Base-by-base conservation (phyloP, 2,329 filamentous ascomycete species). In the Lachnellula occidentalis region DNA sequence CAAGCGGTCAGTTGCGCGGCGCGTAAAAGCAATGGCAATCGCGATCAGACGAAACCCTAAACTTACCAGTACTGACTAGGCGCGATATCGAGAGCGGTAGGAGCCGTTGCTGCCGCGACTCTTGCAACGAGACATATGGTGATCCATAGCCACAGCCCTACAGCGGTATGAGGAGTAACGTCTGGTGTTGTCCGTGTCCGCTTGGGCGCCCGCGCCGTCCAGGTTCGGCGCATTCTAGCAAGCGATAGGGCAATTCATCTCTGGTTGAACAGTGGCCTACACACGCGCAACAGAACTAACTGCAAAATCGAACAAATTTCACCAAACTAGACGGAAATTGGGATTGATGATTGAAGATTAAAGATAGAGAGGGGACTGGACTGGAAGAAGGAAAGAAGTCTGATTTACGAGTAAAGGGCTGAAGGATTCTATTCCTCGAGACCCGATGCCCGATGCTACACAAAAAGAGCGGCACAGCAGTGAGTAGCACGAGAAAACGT, bases 1-100 rank as follows among this genome's bases (percentile, higher is more conserved):
- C 19, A 19, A 21, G 19, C 6, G 8, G 34, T 51, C 37, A 51
- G 48, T 39, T 27, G 14, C 17, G 12, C 39, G 14, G 2, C 9
- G 15, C 39, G 19, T 42, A 21, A 42, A 17, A 17, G 9, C 9
- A 42, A 42, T 17, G 3, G 5, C 4, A 21, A 21, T 27, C 7
- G 19, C 19, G 12, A 21, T 41, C 14, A 24, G 24, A 24, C 9
- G 11, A n/a, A n/a, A 12, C 41, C 6, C 21, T 2, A 31, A 31
- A 45, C 45, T 37, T 36, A 63, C 59, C 54, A 63, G 47, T 60
- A 58, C 49, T 60, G 56, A 51, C 61, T 63, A 17, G 61, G 48
- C n/a, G 60, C 55, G 24, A 62, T 51, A 4, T 57, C 48, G 19
- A 61, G 39, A 5, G 60, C 55, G 1, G 59, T 45, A 15, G 59